These are phyloP conservation scores for Aspergillus wentii DNA, from an alignment of 495 filamentous ascomycete species.

Conservation along the genomic window DNA sequence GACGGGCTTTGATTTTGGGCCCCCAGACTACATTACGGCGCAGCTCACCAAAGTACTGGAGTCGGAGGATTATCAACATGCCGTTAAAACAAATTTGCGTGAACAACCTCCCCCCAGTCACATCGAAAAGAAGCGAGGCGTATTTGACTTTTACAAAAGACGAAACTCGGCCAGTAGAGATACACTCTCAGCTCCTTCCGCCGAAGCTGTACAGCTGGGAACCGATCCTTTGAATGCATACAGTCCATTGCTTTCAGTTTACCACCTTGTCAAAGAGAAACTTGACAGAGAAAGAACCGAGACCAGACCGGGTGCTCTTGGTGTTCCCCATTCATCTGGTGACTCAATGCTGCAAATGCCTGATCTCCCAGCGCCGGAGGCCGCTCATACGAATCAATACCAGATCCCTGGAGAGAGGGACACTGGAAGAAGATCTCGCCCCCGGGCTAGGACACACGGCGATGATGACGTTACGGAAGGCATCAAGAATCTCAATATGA, in stretches of 20 bases:
- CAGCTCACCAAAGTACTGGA: slow-evolving; percentile 81
- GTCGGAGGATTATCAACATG: slow-evolving; percentile 87
- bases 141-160: slow-evolving; percentile 97
- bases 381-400: slow-evolving; percentile 90
- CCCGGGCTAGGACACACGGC: slow-evolving; percentile 87
- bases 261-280: slow-evolving; percentile 94
- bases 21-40: slow-evolving; percentile 71
- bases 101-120: slow-evolving; percentile 59
- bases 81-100: slow-evolving; percentile 62
- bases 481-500: slow-evolving; percentile 66
- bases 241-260: slow-evolving; percentile 87
- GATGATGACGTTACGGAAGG: slow-evolving; percentile 84
- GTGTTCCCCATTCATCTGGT: slow-evolving; percentile 49
- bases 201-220: slow-evolving; percentile 76
- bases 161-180: slow-evolving; percentile 88
- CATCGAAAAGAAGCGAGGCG: slow-evolving; percentile 81
- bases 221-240: slow-evolving; percentile 91
- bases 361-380: slow-evolving; percentile 73
- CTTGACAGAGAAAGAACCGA: slow-evolving; percentile 72
- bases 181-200: slow-evolving; percentile 79
- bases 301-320: slow-evolving; percentile 55
- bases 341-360: slow-evolving; percentile 63
- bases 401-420: slow-evolving; percentile 79
- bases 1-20: slow-evolving; percentile 97
- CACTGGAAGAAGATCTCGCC: slow-evolving; percentile 71